phyloP scores from a whole-genome alignment of 257 asterid species.

The Solanum medicagineum region DNA sequence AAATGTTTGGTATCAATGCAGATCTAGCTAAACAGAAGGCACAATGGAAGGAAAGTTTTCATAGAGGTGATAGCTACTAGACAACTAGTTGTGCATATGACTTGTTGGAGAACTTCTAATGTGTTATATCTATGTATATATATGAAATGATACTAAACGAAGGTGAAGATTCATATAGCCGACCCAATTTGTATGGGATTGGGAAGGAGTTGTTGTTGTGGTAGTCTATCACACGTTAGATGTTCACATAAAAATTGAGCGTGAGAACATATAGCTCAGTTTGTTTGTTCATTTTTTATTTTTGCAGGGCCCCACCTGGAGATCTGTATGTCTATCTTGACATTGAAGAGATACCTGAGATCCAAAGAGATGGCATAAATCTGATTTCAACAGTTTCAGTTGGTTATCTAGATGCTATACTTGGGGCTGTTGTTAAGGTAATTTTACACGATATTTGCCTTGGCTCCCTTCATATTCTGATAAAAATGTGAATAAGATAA shows the following conservation, averaged over 20 bases:
- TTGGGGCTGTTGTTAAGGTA: constrained; percentile 76
- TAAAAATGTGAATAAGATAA: background rate
- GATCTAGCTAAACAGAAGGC: too few species aligned
- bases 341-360: constrained; percentile 80
- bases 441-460: background rate
- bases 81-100: too few species aligned
- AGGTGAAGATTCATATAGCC: background rate
- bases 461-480: background rate
- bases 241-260: background rate
- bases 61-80: too few species aligned
- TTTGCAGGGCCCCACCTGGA: constrained; percentile 71
- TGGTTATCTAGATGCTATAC: constrained; percentile 85
- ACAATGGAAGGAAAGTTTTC: too few species aligned
- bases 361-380: constrained; percentile 96
- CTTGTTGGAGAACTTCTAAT: too few species aligned
- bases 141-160: background rate
- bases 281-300: background rate
- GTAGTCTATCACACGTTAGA: background rate
- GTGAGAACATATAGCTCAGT: background rate
- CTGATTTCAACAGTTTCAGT: constrained; percentile 64
- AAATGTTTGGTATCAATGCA: too few species aligned
- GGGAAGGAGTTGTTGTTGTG: background rate
- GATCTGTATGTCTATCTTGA: constrained; percentile 97
- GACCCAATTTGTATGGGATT: background rate
- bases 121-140: too few species aligned